Evolutionary conservation across 441 rosid genomes (phyloP), one percentile per base, ranked within the genome.

Genomic region (Hura crepitans): DNA sequence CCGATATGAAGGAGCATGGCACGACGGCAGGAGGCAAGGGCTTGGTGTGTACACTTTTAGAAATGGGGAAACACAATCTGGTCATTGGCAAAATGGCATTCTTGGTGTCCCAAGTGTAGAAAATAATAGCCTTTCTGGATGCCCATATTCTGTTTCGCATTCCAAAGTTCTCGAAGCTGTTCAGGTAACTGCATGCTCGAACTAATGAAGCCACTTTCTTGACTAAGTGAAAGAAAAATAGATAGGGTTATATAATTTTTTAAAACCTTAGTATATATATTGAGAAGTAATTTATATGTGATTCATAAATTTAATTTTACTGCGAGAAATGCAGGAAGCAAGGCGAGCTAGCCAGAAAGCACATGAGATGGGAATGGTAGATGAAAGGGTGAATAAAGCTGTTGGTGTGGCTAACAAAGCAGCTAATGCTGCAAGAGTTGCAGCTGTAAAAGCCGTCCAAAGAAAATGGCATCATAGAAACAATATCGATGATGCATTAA

Each of bases 31-130:
- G 75, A 79, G 97, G 76, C 91, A 91, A 79, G 96, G 96, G 46
- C 96, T 91, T 60, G 96, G 97, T 46, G 87, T 89, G 97, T 89
- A 91, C 78, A 85, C 93, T 5, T 91, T 89, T 72, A 83, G 93
- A 80, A 89, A 86, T 81, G 92, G 93, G 57, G 97, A 91, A 74
- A 84, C 92, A 33, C 93, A 89, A 75, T 82, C 97, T n/a, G 97
- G 97, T 71, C 96, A 89, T 78, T 91, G 97, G 97, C 86, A 85
- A 70, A 87, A 89, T 77, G 96, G 97, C 61, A 76, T 82, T 69
- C 91, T 86, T 54, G 86, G 80, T 75, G 78, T 87, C 73, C 95
- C 91, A 61, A 89, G 95, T 75, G 87, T 93, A n/a, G 91, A 89
- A 75, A 86, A 69, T 72, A 71, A 79, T 4, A 58, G 77, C 22